A percentile compares a stretch with the other conserved stretches of the same genome.
These are phyloP conservation scores for Calvatia gigantea DNA, from an alignment of 768 basidiomycete genomes.

Conservation along the genomic window DNA sequence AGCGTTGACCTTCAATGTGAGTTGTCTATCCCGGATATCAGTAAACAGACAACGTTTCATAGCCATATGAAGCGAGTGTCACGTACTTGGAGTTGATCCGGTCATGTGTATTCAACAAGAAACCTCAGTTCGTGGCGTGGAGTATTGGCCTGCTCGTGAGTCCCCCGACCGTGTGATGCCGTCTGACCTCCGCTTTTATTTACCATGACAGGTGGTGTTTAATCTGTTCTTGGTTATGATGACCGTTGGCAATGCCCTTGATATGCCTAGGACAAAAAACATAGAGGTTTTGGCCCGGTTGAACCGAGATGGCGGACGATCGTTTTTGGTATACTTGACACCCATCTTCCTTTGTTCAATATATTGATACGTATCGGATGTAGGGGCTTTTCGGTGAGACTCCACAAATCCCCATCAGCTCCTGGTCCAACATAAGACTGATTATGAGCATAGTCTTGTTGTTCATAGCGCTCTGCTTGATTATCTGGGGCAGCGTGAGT, in stretches of 20 bases:
- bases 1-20: not conserved
- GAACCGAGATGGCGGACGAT: conserved; percentile 3
- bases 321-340: not conserved
- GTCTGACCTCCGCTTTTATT: not conserved
- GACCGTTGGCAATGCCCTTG: conserved; percentile 4
- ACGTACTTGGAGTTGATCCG: not conserved
- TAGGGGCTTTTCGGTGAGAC: conserved; percentile 5
- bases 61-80: not conserved
- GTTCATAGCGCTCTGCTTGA: not conserved
- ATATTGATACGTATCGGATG: not conserved
- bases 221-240: conserved; percentile 3
- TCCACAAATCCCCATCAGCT: not conserved
- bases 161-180: not conserved
- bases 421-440: not conserved
- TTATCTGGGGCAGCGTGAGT: conserved; percentile 8
- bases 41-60: not conserved
- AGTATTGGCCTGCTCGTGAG: conserved; percentile 1
- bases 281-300: not conserved
- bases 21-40: not conserved
- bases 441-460: not conserved
- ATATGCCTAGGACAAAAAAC: not conserved
- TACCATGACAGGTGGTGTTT: not conserved
- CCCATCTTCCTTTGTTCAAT: no score
- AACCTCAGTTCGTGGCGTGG: not conserved
- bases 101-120: not conserved